phyloP scores from a whole-genome alignment of 345 rosid species.

The Kernera saxatilis region DNA sequence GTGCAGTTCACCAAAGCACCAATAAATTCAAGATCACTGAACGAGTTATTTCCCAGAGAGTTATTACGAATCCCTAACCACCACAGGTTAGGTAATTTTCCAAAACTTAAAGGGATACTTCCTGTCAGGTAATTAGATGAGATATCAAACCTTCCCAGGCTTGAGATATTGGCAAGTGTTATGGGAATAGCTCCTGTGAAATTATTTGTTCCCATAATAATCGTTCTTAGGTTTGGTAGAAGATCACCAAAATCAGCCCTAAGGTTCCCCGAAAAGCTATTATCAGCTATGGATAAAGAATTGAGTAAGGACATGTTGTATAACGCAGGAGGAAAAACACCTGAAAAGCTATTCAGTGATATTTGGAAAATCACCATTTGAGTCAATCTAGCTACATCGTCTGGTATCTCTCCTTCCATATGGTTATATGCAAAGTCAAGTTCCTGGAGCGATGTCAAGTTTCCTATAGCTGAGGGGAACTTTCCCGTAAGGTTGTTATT shows the following conservation, averaged over 20 bases:
- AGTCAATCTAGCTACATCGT: slow-evolving; percentile 10
- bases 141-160: slow-evolving; percentile 14
- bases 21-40: slow-evolving; percentile 9
- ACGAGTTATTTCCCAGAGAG: slow-evolving; percentile 3
- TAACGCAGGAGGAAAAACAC: slow-evolving; percentile 20
- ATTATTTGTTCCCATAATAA: background rate
- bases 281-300: background rate
- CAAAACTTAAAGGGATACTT: slow-evolving; percentile 12
- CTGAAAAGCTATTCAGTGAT: slow-evolving; percentile 16
- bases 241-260: slow-evolving; percentile 16
- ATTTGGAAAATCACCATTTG: background rate
- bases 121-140: slow-evolving; percentile 14
- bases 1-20: slow-evolving; percentile 16
- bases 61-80: background rate
- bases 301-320: slow-evolving; percentile 22
- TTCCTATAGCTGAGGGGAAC: slow-evolving; percentile 21
- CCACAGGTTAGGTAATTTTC: slow-evolving; percentile 11
- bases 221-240: slow-evolving; percentile 2
- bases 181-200: slow-evolving; percentile 22
- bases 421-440: slow-evolving; percentile 18
- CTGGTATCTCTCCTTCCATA: slow-evolving; percentile 23
- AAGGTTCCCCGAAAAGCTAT: slow-evolving; percentile 20
- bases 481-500: slow-evolving; percentile 15
- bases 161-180: slow-evolving; percentile 24
- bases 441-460: slow-evolving; percentile 12